Evolutionary conservation across 768 basidiomycete genomes (phyloP).

Genomic region (Kwoniella dendrophila): DNA sequence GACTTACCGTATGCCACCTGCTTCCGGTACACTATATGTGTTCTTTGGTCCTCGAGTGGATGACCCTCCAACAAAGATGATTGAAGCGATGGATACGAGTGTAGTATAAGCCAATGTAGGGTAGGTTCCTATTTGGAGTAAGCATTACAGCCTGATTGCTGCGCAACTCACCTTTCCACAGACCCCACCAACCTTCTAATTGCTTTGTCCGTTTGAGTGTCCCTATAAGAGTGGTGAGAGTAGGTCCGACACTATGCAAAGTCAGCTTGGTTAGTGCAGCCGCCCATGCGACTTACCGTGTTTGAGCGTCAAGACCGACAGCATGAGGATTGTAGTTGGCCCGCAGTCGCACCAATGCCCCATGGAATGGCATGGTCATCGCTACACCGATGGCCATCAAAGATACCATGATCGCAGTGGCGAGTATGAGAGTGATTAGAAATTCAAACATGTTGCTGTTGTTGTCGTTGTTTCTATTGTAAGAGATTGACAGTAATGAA

Average conservation of each 20-base stretch:
- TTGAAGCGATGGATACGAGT: slow-evolving; percentile 49
- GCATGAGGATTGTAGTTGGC: slow-evolving; percentile 56
- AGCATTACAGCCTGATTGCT: background rate
- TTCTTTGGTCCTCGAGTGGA: slow-evolving; percentile 51
- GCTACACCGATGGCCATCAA: slow-evolving; percentile 48
- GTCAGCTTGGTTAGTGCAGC: no score
- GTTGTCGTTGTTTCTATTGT: background rate
- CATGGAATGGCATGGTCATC: slow-evolving; percentile 55
- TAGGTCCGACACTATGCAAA: slow-evolving; percentile 49
- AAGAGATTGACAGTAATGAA: background rate
- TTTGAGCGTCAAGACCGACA: slow-evolving; percentile 53
- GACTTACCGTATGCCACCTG: slow-evolving; percentile 49
- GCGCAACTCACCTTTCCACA: slow-evolving; percentile 49
- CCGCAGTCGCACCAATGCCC: slow-evolving; percentile 51
- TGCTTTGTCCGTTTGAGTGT: slow-evolving; percentile 52
- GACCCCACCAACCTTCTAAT: slow-evolving; percentile 54
- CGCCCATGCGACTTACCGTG: slow-evolving; percentile 32
- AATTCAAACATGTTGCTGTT: slow-evolving; percentile 31
- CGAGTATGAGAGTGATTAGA: slow-evolving; percentile 50
- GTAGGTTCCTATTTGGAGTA: slow-evolving; percentile 41
- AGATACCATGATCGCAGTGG: slow-evolving; percentile 48
- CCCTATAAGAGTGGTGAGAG: slow-evolving; percentile 46
- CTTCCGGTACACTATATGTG: slow-evolving; percentile 52
- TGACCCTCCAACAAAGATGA: slow-evolving; percentile 55
- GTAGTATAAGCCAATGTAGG: slow-evolving; percentile 49